phyloP scores from a whole-genome alignment of 768 basidiomycete genomes.

The Podaxis sp. region DNA sequence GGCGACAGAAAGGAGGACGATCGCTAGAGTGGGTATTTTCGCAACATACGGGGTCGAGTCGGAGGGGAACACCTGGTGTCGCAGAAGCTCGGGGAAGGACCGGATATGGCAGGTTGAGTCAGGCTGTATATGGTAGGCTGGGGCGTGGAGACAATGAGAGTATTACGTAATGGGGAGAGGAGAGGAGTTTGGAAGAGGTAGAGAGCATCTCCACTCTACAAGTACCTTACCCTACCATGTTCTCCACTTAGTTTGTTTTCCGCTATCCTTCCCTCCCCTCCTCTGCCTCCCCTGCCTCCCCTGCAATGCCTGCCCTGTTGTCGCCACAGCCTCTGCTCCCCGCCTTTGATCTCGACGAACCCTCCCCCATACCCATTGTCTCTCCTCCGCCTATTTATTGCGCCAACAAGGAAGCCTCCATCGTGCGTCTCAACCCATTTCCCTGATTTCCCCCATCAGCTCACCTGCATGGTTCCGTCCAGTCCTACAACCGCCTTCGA shows the following conservation, averaged over 20 bases:
- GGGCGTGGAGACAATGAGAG: constrained; percentile 4
- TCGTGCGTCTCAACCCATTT: not conserved
- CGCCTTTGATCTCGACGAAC: constrained; percentile 14
- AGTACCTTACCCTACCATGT: constrained; percentile 30
- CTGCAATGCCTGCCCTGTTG: constrained; percentile 23
- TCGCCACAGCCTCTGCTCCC: constrained; percentile 20
- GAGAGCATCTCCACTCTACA: not conserved
- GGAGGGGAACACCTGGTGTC: not conserved
- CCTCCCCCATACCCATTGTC: no score
- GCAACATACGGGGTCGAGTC: not conserved
- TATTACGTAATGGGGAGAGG: constrained; percentile 7
- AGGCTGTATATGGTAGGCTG: not conserved
- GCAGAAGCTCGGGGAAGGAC: not conserved
- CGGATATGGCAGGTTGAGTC: not conserved
- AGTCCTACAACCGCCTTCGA: constrained; percentile 24
- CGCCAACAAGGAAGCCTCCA: not conserved
- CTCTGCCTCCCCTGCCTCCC: not conserved
- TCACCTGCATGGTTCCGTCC: not conserved
- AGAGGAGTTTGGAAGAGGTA: constrained; percentile 10
- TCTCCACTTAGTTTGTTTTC: constrained; percentile 32
- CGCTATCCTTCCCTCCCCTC: constrained; percentile 20
- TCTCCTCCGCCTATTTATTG: not conserved
- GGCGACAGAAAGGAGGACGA: not conserved
- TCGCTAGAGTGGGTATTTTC: not conserved
- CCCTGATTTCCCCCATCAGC: not conserved